A percentile compares a stretch with the other conserved stretches of the same genome.
These are phyloP conservation scores for Crotalaria pallida DNA, from an alignment of 306 rosid genomes.

Conservation along the genomic window DNA sequence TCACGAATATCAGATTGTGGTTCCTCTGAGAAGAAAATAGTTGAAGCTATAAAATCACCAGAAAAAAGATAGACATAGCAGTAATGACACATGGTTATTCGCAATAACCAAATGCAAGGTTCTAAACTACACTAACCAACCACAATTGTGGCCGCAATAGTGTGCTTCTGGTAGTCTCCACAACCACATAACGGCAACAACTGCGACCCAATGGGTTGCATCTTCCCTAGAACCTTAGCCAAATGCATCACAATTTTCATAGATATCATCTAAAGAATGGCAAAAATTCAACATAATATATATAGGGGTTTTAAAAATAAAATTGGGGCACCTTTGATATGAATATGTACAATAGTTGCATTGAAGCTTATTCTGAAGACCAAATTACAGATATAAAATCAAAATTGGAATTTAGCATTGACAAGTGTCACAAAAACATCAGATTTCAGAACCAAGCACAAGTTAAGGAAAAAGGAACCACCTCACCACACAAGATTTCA, in stretches of 20 bases:
- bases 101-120: too few species aligned
- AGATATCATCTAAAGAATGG: neutral
- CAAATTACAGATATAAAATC: neutral
- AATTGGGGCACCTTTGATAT: neutral
- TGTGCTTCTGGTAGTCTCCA: too few species aligned
- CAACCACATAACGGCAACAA: too few species aligned
- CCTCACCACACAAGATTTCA: too few species aligned
- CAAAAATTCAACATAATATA: neutral
- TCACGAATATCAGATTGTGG: neutral
- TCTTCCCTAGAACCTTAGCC: too few species aligned
- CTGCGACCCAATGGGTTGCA: too few species aligned
- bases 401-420: too few species aligned
- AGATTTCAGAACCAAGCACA: too few species aligned
- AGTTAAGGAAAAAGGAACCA: neutral
- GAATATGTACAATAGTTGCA: neutral
- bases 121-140: too few species aligned
- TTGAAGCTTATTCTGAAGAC: neutral
- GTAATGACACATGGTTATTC: neutral
- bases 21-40: conserved; percentile 11
- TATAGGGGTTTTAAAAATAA: neutral
- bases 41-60: neutral
- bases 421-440: too few species aligned
- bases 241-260: neutral
- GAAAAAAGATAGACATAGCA: neutral
- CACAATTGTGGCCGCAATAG: too few species aligned